Evolutionary conservation across 306 rosid species (phyloP).

Genomic region (Cyamopsis tetragonoloba): DNA sequence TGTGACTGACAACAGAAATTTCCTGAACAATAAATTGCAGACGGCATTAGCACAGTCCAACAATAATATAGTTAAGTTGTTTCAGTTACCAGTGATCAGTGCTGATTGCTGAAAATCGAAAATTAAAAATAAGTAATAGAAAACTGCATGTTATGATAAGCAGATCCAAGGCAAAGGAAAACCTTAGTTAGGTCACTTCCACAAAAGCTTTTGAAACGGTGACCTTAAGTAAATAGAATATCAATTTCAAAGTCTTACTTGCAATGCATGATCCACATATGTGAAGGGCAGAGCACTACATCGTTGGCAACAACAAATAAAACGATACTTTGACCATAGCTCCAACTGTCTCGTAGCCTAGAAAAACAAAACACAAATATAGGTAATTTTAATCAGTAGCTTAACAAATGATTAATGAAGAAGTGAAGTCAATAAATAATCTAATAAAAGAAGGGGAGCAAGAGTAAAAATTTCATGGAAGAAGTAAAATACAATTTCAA

Average conservation of each 20-base stretch:
- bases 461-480: background rate
- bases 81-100: background rate
- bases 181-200: background rate
- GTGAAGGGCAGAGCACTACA: conserved; percentile 45
- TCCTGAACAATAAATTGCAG: conserved; percentile 40
- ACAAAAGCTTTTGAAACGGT: background rate
- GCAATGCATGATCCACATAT: conserved; percentile 60
- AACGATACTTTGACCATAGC: conserved; percentile 68
- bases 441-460: background rate
- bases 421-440: background rate
- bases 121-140: background rate
- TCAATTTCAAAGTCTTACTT: conserved; percentile 40
- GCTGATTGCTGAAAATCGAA: too few species aligned
- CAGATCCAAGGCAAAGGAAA: background rate
- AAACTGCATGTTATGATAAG: background rate
- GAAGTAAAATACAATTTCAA: background rate
- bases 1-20: conserved; percentile 33
- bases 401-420: background rate
- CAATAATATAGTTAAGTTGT: background rate
- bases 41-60: conserved; percentile 3
- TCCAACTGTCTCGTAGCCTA: conserved; percentile 65
- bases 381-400: background rate
- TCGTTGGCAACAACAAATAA: conserved; percentile 57
- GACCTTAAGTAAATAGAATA: background rate
- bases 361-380: background rate